These are phyloP conservation scores for Aspergillus novofumigatus DNA, from an alignment of 2,329 filamentous ascomycete genomes.

Conservation along the genomic window DNA sequence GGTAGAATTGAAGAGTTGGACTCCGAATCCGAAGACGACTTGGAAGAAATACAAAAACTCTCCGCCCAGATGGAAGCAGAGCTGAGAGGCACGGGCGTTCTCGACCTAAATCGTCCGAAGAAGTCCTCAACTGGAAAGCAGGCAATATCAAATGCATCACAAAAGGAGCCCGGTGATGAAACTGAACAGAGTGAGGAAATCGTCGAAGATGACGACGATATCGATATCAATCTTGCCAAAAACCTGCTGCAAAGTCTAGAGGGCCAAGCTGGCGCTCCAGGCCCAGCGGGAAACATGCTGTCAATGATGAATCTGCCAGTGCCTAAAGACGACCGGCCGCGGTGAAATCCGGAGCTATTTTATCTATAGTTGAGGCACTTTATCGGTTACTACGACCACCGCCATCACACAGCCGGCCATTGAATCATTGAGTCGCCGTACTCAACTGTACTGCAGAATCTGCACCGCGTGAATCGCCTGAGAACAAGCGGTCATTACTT, in stretches of 20 bases:
- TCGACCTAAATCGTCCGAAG: conserved; percentile 34
- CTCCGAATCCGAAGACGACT: conserved; percentile 52
- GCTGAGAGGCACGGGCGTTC: conserved; percentile 43
- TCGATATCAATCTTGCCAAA: conserved; percentile 82
- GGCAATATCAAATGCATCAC: conserved; percentile 24
- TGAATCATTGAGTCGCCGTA: neutral
- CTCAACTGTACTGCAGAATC: neutral
- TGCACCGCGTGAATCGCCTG: neutral
- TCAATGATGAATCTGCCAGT: conserved; percentile 78
- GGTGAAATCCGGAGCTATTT: conserved; percentile 1
- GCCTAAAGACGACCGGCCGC: conserved; percentile 64
- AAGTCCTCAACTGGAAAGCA: conserved; percentile 14
- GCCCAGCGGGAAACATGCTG: conserved; percentile 82
- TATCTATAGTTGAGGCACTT: neutral
- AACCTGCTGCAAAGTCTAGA: conserved; percentile 93
- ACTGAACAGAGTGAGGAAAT: conserved; percentile 19
- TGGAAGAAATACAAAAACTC: conserved; percentile 51
- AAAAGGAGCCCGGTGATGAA: conserved; percentile 16
- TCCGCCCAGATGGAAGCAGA: conserved; percentile 46
- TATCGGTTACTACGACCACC: neutral
- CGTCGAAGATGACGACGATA: conserved; percentile 62
- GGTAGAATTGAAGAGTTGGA: conserved; percentile 47
- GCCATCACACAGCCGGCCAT: neutral
- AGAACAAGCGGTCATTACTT: neutral
- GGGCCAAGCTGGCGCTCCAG: conserved; percentile 77